These are phyloP conservation scores for Talaromyces atroroseus DNA, from an alignment of 2,329 filamentous ascomycete species.

Conservation along the genomic window DNA sequence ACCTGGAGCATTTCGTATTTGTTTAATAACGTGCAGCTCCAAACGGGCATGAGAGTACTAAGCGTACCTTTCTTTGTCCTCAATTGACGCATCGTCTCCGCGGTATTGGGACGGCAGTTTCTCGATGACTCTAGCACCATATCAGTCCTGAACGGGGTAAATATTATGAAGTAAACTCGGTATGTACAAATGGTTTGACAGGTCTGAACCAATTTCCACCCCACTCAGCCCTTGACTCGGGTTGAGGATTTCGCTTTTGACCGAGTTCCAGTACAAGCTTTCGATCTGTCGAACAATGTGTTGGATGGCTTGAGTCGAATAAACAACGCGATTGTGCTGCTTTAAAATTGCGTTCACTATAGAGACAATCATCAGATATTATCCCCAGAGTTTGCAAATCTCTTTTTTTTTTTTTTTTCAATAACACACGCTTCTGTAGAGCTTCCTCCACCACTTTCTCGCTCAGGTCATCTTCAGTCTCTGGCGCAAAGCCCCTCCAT, in stretches of 20 bases:
- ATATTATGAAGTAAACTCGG: background rate
- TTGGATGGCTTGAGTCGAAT: conserved; percentile 50
- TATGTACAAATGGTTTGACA: conserved; percentile 34
- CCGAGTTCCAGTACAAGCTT: conserved; percentile 49
- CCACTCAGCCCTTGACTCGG: conserved; percentile 21
- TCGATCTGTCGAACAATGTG: conserved; percentile 54
- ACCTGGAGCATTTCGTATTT: conserved; percentile 20
- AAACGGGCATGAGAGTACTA: conserved; percentile 15
- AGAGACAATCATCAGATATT: background rate
- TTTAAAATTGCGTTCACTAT: conserved; percentile 48
- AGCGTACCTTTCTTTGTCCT: conserved; percentile 22
- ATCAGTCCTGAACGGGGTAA: background rate
- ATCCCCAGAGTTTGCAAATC: background rate
- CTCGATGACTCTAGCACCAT: conserved; percentile 31
- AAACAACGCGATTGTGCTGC: conserved; percentile 50
- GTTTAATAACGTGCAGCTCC: conserved; percentile 22
- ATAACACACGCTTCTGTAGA: conserved; percentile 43
- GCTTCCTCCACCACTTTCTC: conserved; percentile 48
- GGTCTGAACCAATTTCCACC: conserved; percentile 35
- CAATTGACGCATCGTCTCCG: conserved; percentile 25
- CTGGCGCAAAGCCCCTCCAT: conserved; percentile 40
- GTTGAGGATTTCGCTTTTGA: conserved; percentile 31
- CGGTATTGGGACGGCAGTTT: conserved; percentile 34
- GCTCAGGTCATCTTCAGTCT: conserved; percentile 41
- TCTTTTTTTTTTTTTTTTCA: background rate